Conservation (phyloP, 2,329 filamentous ascomycete genomes). For the Colletotrichum eleusines region DNA sequence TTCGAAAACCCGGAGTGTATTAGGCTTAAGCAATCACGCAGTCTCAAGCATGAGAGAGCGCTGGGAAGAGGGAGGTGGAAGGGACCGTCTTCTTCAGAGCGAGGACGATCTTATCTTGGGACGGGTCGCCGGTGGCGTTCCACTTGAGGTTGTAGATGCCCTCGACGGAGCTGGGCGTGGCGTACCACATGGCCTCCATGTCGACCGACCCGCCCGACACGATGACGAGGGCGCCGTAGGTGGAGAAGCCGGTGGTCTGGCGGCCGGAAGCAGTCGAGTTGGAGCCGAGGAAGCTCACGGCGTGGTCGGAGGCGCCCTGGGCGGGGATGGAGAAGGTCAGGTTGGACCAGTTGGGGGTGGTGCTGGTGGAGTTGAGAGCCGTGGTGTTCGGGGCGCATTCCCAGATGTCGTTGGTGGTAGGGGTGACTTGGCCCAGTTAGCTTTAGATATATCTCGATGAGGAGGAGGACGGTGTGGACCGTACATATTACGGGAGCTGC, state of each 20-base stretch:
- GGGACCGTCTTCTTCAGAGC: conserved; percentile 44
- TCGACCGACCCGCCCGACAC: conserved; percentile 14
- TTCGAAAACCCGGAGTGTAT: no score
- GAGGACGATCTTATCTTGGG: conserved; percentile 38
- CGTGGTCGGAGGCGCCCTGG: conserved; percentile 39
- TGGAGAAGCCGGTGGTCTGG: conserved; percentile 44
- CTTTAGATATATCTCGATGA: rapidly evolving
- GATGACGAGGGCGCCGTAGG: conserved; percentile 46
- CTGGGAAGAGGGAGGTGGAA: conserved; percentile 1
- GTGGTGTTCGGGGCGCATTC: conserved; percentile 43
- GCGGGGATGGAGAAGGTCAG: conserved; percentile 45
- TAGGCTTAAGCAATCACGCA: no score
- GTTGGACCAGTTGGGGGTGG: conserved; percentile 44
- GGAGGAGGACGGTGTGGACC: neutral
- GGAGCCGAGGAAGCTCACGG: conserved; percentile 43
- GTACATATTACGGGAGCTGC: conserved; percentile 35
- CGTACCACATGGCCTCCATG: conserved; percentile 45
- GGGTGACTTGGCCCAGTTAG: conserved; percentile 32
- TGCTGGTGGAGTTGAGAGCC: conserved; percentile 16
- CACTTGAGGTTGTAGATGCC: conserved; percentile 45
- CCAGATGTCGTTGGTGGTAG: conserved; percentile 37
- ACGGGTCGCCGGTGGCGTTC: conserved; percentile 43
- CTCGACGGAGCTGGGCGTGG: conserved; percentile 39
- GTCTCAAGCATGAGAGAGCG: neutral
- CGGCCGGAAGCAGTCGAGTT: conserved; percentile 20